Evolutionary conservation across 23 red algal species (phyloP).

Genomic region (Pyropia haitanensis): DNA sequence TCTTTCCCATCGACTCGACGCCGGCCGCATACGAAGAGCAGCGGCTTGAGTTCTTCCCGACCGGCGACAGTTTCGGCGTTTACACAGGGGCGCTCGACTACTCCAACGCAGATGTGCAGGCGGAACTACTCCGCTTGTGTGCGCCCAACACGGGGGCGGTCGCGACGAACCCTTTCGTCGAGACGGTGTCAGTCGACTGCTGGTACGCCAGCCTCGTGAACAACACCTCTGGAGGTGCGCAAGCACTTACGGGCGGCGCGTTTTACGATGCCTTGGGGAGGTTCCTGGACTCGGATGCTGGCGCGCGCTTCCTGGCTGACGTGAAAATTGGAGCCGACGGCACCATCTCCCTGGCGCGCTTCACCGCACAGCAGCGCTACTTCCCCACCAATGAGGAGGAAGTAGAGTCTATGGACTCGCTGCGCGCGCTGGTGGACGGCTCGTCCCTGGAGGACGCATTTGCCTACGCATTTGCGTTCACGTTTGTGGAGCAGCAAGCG

Average conservation of each 20-base stretch:
- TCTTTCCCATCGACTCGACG: conserved; percentile 47
- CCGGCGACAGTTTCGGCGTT: conserved; percentile 17
- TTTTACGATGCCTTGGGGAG: too few species aligned
- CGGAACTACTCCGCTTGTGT: conserved; percentile 26
- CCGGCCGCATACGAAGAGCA: conserved; percentile 39
- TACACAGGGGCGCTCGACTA: conserved; percentile 45
- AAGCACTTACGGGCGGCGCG: too few species aligned
- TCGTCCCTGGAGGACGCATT: conserved; percentile 12
- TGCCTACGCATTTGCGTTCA: conserved; percentile 52
- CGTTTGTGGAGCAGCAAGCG: conserved; percentile 51
- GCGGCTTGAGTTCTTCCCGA: conserved; percentile 21
- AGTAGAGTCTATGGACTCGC: conserved; percentile 12
- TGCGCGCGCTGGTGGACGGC: conserved; percentile 6
- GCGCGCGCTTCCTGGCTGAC: neutral
- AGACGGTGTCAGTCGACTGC: conserved; percentile 37
- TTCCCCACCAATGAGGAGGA: conserved; percentile 38
- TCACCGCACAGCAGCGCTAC: conserved; percentile 26
- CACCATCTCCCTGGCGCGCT: conserved; percentile 1
- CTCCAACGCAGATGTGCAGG: conserved; percentile 23
- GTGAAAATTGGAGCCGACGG: neutral
- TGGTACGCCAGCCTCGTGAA: conserved; percentile 21
- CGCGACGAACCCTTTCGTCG: conserved; percentile 31
- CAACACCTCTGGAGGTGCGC: too few species aligned
- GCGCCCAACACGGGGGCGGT: conserved; percentile 16
- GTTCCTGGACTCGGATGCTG: neutral